These are phyloP conservation scores for Danielia oregonensis DNA, from an alignment of 805 yeast species.

Conservation along the genomic window DNA sequence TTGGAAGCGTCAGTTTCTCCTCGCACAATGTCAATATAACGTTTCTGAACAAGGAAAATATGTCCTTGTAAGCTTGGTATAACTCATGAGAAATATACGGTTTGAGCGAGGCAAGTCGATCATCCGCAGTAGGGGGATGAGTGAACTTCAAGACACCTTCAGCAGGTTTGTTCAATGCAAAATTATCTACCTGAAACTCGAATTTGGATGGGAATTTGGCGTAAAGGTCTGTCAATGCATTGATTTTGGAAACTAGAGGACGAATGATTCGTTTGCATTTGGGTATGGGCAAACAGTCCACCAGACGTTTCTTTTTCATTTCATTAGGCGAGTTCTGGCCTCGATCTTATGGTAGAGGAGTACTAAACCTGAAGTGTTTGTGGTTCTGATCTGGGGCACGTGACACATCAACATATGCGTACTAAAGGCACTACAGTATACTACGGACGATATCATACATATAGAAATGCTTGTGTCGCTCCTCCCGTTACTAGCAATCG, in stretches of 20 bases:
- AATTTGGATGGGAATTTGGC: conserved; percentile 23
- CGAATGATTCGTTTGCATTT: conserved; percentile 33
- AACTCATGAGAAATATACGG: conserved; percentile 26
- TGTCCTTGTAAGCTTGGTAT: conserved; percentile 26
- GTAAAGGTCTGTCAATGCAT: conserved; percentile 26
- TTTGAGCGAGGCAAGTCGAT: conserved; percentile 23
- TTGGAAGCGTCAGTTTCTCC: not conserved
- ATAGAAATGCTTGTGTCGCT: no score
- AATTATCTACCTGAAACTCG: conserved; percentile 3
- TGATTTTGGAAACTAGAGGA: conserved; percentile 36
- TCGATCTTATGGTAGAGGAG: no score
- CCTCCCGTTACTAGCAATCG: conserved; percentile 1
- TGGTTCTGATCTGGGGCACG: conserved; percentile 1
- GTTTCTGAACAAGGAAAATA: conserved; percentile 27
- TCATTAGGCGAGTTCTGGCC: no score
- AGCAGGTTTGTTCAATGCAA: not conserved
- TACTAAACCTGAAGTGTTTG: no score
- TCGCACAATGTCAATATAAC: conserved; percentile 17
- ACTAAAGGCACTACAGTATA: no score
- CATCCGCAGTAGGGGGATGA: conserved; percentile 12
- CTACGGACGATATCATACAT: no score
- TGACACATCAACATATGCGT: no score
- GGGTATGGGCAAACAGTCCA: conserved; percentile 11
- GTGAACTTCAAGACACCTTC: conserved; percentile 1
- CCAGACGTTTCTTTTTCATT: not conserved